Conservation (phyloP, 2,329 filamentous ascomycete genomes). For the Rutstroemia sp. region DNA sequence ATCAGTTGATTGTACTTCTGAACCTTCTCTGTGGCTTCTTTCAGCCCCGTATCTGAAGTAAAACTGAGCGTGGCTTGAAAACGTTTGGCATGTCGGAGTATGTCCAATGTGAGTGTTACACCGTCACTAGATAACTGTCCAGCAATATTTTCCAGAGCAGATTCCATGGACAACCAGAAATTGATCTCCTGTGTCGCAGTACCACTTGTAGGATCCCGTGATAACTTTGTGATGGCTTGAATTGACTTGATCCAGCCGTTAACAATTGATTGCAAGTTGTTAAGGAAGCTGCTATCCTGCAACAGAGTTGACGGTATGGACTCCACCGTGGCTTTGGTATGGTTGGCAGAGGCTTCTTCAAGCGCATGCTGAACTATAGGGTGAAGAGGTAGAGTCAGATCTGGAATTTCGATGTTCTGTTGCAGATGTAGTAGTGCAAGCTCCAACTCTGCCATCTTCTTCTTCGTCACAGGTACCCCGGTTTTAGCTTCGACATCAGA, state of each 20-base stretch:
- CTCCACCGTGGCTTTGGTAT: constrained; percentile 66
- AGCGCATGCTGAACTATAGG: constrained; percentile 80
- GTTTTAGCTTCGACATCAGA: constrained; percentile 86
- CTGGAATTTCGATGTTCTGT: constrained; percentile 96
- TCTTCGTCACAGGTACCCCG: constrained; percentile 94
- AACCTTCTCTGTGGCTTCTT: constrained; percentile 91
- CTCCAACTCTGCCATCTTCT: constrained; percentile 91
- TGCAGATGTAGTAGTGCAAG: constrained; percentile 85
- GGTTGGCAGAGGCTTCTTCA: constrained; percentile 63
- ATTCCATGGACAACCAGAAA: constrained; percentile 98
- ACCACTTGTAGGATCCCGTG: constrained; percentile 66
- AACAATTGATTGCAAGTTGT: constrained; percentile 85
- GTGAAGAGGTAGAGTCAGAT: constrained; percentile 80
- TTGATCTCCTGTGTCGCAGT: constrained; percentile 97
- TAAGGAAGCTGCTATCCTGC: constrained; percentile 85
- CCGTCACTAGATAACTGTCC: constrained; percentile 81
- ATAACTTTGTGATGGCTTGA: constrained; percentile 90
- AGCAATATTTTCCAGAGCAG: constrained; percentile 85
- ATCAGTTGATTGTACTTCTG: constrained; percentile 99
- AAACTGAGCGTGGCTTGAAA: constrained; percentile 98
- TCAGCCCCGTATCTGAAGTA: constrained; percentile 87
- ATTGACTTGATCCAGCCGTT: constrained; percentile 99
- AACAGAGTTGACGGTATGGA: constrained; percentile 69
- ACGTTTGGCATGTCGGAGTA: constrained; percentile 93
- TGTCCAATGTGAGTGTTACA: constrained; percentile 84